These are phyloP conservation scores for Cicer judaicum DNA, from an alignment of 306 rosid genomes.

Conservation along the genomic window DNA sequence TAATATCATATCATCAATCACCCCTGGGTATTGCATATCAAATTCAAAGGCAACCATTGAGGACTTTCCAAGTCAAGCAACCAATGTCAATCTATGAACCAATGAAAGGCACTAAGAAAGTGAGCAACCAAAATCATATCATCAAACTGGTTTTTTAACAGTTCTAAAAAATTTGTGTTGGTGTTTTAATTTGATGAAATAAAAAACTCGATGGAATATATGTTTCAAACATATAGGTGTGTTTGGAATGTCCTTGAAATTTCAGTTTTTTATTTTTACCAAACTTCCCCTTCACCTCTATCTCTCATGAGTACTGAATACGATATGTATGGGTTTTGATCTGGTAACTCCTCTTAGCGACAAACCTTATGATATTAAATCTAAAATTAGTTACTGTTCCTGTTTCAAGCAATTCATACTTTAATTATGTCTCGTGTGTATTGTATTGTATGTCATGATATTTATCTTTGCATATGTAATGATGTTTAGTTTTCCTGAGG, in stretches of 20 bases:
- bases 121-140: too few species aligned
- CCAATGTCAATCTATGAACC: too few species aligned
- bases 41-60: too few species aligned
- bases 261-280: too few species aligned
- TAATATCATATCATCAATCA: too few species aligned
- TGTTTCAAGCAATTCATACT: not conserved
- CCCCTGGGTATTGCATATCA: too few species aligned
- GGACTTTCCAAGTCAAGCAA: too few species aligned
- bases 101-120: too few species aligned
- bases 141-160: too few species aligned
- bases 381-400: not conserved
- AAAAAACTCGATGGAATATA: not conserved
- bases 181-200: not conserved
- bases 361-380: not conserved
- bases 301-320: slow-evolving; percentile 1
- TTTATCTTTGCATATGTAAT: not conserved
- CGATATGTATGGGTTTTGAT: not conserved
- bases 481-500: too few species aligned
- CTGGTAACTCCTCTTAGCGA: not conserved
- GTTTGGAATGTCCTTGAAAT: too few species aligned
- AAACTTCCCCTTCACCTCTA: not conserved
- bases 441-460: not conserved
- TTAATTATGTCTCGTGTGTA: not conserved
- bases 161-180: not conserved
- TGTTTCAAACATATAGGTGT: not conserved